Evolutionary conservation across 140 eudicot genomes (phyloP).

Genomic region (Cichorium intybus): DNA sequence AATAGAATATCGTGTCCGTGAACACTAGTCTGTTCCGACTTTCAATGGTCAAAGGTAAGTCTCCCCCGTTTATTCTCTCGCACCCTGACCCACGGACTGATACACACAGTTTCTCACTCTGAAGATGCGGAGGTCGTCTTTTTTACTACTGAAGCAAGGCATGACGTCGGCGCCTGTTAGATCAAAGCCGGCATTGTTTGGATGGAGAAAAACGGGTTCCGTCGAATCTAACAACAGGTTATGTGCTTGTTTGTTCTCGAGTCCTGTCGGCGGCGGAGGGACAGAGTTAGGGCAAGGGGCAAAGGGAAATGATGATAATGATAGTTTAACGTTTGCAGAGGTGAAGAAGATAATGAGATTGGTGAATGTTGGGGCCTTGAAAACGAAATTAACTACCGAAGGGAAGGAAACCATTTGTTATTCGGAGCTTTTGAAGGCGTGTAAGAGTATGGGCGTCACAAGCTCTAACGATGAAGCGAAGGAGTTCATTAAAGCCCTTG

Average conservation of each 20-base stretch:
- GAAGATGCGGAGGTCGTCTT: slow-evolving; percentile 47
- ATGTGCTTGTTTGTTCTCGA: slow-evolving; percentile 23
- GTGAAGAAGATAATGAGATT: slow-evolving; percentile 78
- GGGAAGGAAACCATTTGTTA: slow-evolving; percentile 70
- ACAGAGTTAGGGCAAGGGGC: slow-evolving; percentile 14
- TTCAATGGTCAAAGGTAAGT: too few relatives aligned
- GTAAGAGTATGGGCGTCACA: slow-evolving; percentile 62
- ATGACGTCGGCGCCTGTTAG: slow-evolving; percentile 18
- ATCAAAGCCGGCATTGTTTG: slow-evolving; percentile 3
- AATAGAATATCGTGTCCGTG: too few relatives aligned
- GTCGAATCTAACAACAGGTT: slow-evolving; percentile 6
- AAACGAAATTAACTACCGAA: slow-evolving; percentile 54
- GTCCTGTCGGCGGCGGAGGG: slow-evolving; percentile 9
- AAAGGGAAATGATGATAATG: background rate
- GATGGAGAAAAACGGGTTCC: background rate
- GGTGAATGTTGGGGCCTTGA: slow-evolving; percentile 85
- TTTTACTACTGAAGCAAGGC: slow-evolving; percentile 28
- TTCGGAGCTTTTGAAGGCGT: slow-evolving; percentile 50
- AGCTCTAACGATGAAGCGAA: slow-evolving; percentile 67
- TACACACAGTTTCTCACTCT: too few relatives aligned
- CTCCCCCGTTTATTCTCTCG: too few relatives aligned
- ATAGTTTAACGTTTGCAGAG: slow-evolving; percentile 47
- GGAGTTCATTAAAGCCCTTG: slow-evolving; percentile 64
- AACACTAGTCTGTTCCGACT: too few relatives aligned
- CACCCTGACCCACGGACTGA: too few relatives aligned